A percentile compares a stretch with the other conserved stretches of the same genome.
Evolutionary conservation across 495 filamentous ascomycete species (phyloP).

Genomic region (Tuber calosporum): DNA sequence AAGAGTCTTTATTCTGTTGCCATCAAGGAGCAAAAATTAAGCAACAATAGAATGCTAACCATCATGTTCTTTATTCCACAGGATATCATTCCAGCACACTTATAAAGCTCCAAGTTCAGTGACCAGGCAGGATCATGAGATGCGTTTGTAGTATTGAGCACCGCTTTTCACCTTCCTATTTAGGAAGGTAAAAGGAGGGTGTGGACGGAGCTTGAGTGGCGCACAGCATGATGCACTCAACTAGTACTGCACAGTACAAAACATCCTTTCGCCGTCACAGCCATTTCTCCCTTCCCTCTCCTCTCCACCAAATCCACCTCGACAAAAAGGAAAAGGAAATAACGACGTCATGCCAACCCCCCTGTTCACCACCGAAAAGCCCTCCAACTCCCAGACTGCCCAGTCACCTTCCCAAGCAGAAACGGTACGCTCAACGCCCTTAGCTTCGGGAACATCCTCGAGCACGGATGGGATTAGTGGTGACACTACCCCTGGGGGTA

Average conservation of each 20-base stretch:
- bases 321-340: background rate
- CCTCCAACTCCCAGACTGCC: slow-evolving; percentile 36
- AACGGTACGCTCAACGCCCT: slow-evolving; percentile 21
- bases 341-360: slow-evolving; percentile 39
- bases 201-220: too few species aligned
- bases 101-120: too few species aligned
- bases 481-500: slow-evolving; percentile 4
- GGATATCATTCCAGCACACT: too few species aligned
- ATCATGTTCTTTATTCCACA: too few species aligned
- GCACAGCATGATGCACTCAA: background rate
- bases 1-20: too few species aligned
- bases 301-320: background rate
- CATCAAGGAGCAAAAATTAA: too few species aligned
- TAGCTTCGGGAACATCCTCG: slow-evolving; percentile 18
- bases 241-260: background rate
- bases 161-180: too few species aligned
- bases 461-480: slow-evolving; percentile 5
- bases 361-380: slow-evolving; percentile 40
- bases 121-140: too few species aligned
- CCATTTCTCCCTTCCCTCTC: background rate
- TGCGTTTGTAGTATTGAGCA: too few species aligned
- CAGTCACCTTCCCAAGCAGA: slow-evolving; percentile 11
- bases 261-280: background rate
- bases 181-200: too few species aligned
- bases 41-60: too few species aligned